A percentile compares a stretch with the other conserved stretches of the same genome.
These are phyloP conservation scores for Dryas drummondii DNA, from an alignment of 306 rosid genomes.

Conservation along the genomic window DNA sequence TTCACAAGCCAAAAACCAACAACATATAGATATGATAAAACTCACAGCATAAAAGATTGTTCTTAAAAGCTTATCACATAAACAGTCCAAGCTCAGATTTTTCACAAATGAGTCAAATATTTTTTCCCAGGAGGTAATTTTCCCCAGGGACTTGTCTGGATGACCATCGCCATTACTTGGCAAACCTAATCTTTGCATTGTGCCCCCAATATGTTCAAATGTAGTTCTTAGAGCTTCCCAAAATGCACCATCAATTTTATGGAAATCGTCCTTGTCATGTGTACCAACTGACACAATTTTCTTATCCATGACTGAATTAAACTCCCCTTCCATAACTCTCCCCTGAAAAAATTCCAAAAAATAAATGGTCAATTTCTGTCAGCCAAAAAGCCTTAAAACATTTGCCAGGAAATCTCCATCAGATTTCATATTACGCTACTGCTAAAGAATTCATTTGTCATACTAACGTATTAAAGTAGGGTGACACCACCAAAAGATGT, in stretches of 20 bases:
- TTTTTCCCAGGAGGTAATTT: conserved; percentile 54
- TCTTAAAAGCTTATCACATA: conserved; percentile 50
- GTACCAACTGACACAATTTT: conserved; percentile 16
- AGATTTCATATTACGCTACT: background rate
- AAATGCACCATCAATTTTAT: conserved; percentile 32
- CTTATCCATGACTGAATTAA: conserved; percentile 27
- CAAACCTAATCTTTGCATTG: conserved; percentile 44
- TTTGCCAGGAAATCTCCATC: background rate
- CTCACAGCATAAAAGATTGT: conserved; percentile 62
- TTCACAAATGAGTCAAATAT: conserved; percentile 43
- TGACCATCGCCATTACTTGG: conserved; percentile 28
- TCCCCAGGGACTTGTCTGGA: conserved; percentile 40
- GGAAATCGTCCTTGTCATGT: conserved; percentile 18
- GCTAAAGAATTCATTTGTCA: background rate
- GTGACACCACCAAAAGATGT: background rate
- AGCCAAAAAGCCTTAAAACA: background rate
- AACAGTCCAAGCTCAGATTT: conserved; percentile 48
- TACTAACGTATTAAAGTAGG: background rate
- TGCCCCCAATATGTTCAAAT: conserved; percentile 44
- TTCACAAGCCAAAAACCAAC: background rate
- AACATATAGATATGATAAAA: conserved; percentile 14
- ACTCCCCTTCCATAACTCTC: conserved; percentile 54
- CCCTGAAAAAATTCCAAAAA: conserved; percentile 44
- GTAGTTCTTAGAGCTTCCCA: conserved; percentile 44
- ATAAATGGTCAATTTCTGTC: background rate